Percentiles rank a stretch among this genome's conserved stretches.
Conservation (phyloP, 2,329 filamentous ascomycete genomes). For the Fusarium anthophilum region DNA sequence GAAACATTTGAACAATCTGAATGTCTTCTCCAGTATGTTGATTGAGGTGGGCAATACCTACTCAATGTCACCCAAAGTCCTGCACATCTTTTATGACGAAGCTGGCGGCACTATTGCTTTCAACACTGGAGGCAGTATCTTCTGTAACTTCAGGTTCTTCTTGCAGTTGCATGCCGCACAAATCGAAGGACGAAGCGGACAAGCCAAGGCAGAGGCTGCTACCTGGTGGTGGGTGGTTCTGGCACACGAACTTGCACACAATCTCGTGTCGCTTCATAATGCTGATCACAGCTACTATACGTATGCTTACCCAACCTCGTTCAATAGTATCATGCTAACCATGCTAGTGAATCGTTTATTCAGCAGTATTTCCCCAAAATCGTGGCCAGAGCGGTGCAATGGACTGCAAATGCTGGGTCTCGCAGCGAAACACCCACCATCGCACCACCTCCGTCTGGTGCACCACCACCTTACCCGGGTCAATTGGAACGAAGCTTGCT, state of each 20-base stretch:
- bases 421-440: constrained; percentile 9
- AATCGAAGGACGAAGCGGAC: constrained; percentile 49
- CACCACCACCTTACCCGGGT: constrained; percentile 21
- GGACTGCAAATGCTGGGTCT: constrained; percentile 38
- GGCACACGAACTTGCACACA: constrained; percentile 95
- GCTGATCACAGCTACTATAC: constrained; percentile 86
- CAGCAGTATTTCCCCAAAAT: constrained; percentile 80
- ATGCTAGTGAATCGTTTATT: constrained; percentile 75
- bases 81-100: constrained; percentile 91
- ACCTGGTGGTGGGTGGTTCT: constrained; percentile 96
- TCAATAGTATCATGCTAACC: constrained; percentile 20
- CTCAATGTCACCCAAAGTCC: constrained; percentile 69
- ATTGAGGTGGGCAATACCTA: constrained; percentile 78
- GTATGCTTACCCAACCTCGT: constrained; percentile 50
- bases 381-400: constrained; percentile 62
- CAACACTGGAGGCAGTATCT: constrained; percentile 86
- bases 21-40: constrained; percentile 74
- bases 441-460: constrained; percentile 35
- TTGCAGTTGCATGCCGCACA: constrained; percentile 75
- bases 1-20: constrained; percentile 69
- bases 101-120: constrained; percentile 87
- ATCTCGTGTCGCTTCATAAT: constrained; percentile 82
- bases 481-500: constrained; percentile 31
- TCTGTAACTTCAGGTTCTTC: constrained; percentile 94
- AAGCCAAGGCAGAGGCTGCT: constrained; percentile 72